Base-by-base conservation (phyloP, 441 rosid genomes). In the Gossypium trilobum region DNA sequence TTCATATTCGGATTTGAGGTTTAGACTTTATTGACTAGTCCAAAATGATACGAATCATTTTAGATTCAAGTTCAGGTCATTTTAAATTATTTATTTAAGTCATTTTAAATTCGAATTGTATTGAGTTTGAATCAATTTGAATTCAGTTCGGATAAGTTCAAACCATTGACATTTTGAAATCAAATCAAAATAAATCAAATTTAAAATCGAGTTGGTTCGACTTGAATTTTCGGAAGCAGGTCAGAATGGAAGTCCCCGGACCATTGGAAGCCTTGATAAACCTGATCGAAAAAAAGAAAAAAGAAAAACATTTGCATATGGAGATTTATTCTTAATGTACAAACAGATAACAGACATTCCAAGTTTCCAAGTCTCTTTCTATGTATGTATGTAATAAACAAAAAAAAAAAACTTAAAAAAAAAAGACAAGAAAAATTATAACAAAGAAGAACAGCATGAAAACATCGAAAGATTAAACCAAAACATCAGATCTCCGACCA, bases 401-500 rank as follows among this genome's bases (percentile, higher is more conserved):
- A n/a, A 8, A 17, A 67, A 58, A 20, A 54, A n/a, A 8, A 46
- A 11, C 22, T 14, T 25, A 48, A 59, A 27, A 5, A 29, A 59
- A 31, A 5, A 16, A 57, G 2, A 25, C 6, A 10, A 31, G 46
- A 25, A 44, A 50, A 55, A 1, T 2, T 57, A 48, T 10, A 22
- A 50, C 16, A 58, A 36, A 61, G 19, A 5, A 44, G 25, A 29
- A 29, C 16, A 64, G 5, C 55, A 57, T 5, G 55, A 51, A 39
- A 8, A 7, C 44, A 39, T 39, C 44, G 44, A 39, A 39, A 39
- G 22, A 63, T 82, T 75, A 87, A 77, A 79, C 85, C 73, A 78
- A 33, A 68, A 77, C 84, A 68, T 85, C 84, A 6, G 88, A 82
- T n/a, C 81, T 80, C 33, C 80, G 72, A 39, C 79, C 87, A 39